Evolutionary conservation across 2,329 filamentous ascomycete species (phyloP), one percentile per base, ranked within the genome.

Genomic region (Stenocarpella maydis): DNA sequence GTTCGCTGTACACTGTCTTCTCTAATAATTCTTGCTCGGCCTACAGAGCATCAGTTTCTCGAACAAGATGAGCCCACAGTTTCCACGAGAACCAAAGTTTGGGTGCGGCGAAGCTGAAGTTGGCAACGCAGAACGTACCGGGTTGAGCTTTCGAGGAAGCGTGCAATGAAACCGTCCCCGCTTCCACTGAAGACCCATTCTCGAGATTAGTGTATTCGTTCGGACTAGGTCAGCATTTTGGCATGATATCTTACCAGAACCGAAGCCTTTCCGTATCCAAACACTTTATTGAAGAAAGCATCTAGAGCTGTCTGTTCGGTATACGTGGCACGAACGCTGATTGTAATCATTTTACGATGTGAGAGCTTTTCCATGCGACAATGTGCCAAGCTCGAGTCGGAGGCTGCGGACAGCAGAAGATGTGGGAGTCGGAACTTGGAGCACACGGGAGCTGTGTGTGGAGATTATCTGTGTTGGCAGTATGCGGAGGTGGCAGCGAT

Each of bases 261-360:
- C n/a, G 67, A 55, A 8, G 67, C 37, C 15, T 63, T 63, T 26
- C 67, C 67, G 17, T 54, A n/a, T n/a, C 67, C 67, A 28, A 68
- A 68, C 14, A 68, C 12, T 17, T n/a, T 3, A 15, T 49, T 31
- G 21, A 68, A 68, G 21, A 68, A 55, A 5, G 21, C 39, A 21
- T 68, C 67, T 12, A 68, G 28, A 15, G 47, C 7, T 19, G 67
- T 47, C 60, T 68, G 67, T 31, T 68, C 67, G 34, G 58, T 64
- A 12, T 68, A 68, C 17, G 67, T 68, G 49, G 67, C 67, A 21
- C 67, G 67, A 28, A 68, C 41, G 37, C 43, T 65, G 15, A 68
- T 50, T 34, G 55, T 41, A n/a, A 64, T 52, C 67, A 68, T 68
- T 21, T 24, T 39, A 31, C 55, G 17, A 21, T 43, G 17, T 43